A percentile compares a stretch with the other conserved stretches of the same genome.
Conservation (phyloP, 768 basidiomycete genomes). For the Rhizopogon sp. region DNA sequence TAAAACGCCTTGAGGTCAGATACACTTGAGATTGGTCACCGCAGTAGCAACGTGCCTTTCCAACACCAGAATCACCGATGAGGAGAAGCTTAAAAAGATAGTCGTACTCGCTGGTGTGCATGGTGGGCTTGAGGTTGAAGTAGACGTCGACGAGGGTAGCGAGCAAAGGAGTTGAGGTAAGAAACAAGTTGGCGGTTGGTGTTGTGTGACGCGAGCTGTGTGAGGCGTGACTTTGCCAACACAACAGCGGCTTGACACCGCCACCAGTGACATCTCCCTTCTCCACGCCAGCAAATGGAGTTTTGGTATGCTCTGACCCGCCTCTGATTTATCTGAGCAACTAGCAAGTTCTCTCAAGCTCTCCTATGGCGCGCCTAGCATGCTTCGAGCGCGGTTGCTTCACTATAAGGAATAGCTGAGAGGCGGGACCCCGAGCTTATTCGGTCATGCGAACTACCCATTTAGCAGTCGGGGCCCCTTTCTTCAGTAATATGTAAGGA, state of each 20-base stretch:
- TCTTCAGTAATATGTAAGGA: not conserved
- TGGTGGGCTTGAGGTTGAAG: conserved; percentile 31
- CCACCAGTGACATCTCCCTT: not conserved
- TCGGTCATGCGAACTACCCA: not conserved
- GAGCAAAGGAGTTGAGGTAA: conserved; percentile 26
- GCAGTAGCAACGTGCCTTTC: conserved; percentile 54
- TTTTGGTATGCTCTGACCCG: not conserved
- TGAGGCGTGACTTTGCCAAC: conserved; percentile 23
- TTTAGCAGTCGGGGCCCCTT: not conserved
- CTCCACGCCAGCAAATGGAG: conserved; percentile 1
- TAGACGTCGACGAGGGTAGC: conserved; percentile 5
- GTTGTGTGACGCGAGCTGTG: conserved; percentile 28
- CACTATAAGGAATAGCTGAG: not conserved
- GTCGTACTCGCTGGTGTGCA: conserved; percentile 94
- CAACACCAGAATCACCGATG: conserved; percentile 94
- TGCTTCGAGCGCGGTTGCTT: not conserved
- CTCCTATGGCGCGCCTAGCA: not conserved
- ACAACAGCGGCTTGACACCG: conserved; percentile 21
- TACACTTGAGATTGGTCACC: conserved; percentile 6
- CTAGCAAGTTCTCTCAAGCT: not conserved
- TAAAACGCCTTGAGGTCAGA: conserved; percentile 23
- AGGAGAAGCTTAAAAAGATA: conserved; percentile 95
- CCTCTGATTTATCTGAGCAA: not conserved
- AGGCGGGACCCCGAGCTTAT: not conserved
- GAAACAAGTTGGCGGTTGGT: conserved; percentile 31